These are phyloP conservation scores for Nemania diffusa DNA, from an alignment of 2,329 filamentous ascomycete genomes.

Conservation along the genomic window DNA sequence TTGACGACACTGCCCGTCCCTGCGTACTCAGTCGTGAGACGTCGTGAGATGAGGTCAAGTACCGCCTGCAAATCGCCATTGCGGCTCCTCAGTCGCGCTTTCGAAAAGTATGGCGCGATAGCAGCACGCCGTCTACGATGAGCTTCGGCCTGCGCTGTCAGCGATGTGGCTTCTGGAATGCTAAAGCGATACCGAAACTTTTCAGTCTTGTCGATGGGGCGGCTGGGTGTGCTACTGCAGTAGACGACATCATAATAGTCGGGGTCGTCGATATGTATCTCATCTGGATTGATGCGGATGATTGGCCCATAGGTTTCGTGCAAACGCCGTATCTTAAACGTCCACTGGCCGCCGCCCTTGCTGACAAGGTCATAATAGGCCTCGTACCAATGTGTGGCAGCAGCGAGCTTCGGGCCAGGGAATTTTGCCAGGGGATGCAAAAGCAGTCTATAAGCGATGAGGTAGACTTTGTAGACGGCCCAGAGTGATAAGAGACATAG, in stretches of 20 bases:
- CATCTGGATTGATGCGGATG: slow-evolving; percentile 14
- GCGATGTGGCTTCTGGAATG: slow-evolving; percentile 7
- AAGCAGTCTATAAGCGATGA: too few species aligned
- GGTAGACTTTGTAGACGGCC: too few species aligned
- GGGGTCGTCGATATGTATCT: slow-evolving; percentile 12
- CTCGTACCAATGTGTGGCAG: slow-evolving; percentile 21
- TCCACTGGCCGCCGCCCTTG: slow-evolving; percentile 19
- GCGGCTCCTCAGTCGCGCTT: background rate
- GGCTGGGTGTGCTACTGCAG: background rate
- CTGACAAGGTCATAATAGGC: slow-evolving; percentile 26
- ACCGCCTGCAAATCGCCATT: background rate
- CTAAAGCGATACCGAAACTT: slow-evolving; percentile 5
- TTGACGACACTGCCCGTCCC: background rate
- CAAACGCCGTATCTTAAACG: background rate
- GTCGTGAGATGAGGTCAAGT: background rate
- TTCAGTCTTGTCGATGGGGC: slow-evolving; percentile 11
- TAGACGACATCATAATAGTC: slow-evolving; percentile 13
- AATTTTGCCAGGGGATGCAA: slow-evolving; percentile 19
- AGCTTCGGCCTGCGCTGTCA: background rate
- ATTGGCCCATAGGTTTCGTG: slow-evolving; percentile 27
- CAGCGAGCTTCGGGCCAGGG: slow-evolving; percentile 26
- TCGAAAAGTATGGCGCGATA: slow-evolving; percentile 18
- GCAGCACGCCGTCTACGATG: slow-evolving; percentile 7
- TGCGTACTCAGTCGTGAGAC: background rate
- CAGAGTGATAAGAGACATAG: too few species aligned